A percentile compares a stretch with the other conserved stretches of the same genome.
Conservation (phyloP, 2,329 filamentous ascomycete species). For the Pyricularia pennisetigena region DNA sequence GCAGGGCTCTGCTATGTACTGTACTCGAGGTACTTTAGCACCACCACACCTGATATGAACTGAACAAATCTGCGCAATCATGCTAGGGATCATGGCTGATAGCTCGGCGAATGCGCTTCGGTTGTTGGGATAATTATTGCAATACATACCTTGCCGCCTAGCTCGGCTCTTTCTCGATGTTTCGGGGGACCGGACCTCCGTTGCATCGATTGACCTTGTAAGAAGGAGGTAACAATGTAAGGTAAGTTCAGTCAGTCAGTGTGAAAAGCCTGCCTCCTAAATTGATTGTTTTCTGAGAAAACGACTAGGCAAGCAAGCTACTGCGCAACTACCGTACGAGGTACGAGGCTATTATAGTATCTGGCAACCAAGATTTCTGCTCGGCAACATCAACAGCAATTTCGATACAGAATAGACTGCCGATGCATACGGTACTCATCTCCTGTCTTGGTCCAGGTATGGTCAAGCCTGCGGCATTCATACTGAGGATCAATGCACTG, state of each 20-base stretch:
- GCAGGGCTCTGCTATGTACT: not conserved
- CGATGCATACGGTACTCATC: not conserved
- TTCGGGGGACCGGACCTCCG: not conserved
- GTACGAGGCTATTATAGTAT: not conserved
- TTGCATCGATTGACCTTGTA: not conserved
- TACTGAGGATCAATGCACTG: slow-evolving; percentile 6
- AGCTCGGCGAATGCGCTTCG: no score
- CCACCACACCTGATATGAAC: not conserved
- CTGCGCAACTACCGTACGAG: not conserved
- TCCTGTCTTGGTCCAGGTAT: not conserved
- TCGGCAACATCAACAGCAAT: not conserved
- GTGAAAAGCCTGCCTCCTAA: not conserved
- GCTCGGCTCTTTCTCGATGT: not conserved
- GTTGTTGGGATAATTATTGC: no score
- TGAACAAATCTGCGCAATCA: not conserved
- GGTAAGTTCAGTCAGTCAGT: not conserved
- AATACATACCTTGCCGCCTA: not conserved
- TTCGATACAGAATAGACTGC: not conserved
- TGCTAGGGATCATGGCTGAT: not conserved
- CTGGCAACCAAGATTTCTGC: not conserved
- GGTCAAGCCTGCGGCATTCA: slow-evolving; percentile 4
- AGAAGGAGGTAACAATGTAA: not conserved
- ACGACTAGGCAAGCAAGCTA: not conserved
- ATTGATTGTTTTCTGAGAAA: not conserved
- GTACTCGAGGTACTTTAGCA: no score